Evolutionary conservation across 2,329 filamentous ascomycete genomes (phyloP).

Genomic region (Polytolypa hystricis): DNA sequence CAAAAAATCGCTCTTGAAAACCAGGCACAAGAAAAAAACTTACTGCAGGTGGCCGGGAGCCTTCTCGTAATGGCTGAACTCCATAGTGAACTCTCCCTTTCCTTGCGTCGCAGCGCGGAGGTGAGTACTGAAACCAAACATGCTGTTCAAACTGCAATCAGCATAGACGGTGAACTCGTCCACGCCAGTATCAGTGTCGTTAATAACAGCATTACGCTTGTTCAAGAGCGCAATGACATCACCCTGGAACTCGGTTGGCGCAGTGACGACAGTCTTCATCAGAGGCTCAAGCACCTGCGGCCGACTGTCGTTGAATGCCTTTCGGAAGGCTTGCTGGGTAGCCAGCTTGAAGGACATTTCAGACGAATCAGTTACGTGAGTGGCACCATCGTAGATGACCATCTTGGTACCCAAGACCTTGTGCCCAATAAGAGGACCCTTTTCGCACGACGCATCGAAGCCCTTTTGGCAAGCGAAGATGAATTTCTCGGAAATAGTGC

Average conservation of each 20-base stretch:
- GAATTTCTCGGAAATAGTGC: constrained; percentile 90
- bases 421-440: constrained; percentile 86
- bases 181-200: constrained; percentile 84
- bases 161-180: constrained; percentile 91
- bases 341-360: constrained; percentile 94
- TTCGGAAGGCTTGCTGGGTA: constrained; percentile 92
- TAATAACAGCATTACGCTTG: constrained; percentile 90
- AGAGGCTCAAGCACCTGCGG: constrained; percentile 85
- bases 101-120: constrained; percentile 89
- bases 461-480: constrained; percentile 90
- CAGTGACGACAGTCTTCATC: constrained; percentile 97
- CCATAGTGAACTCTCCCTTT: constrained; percentile 98
- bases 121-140: constrained; percentile 95
- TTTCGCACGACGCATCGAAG: constrained; percentile 70
- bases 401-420: constrained; percentile 80
- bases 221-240: constrained; percentile 90
- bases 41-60: constrained; percentile 84
- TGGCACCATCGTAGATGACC: constrained; percentile 92
- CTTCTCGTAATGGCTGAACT: constrained; percentile 90
- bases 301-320: constrained; percentile 71
- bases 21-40: constrained; percentile 25
- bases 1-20: not conserved
- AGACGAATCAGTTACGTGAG: constrained; percentile 93
- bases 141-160: constrained; percentile 87
- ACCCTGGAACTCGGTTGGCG: constrained; percentile 94